Evolutionary conservation across 1,284 basidiomycete genomes (phyloP), one percentile per base, ranked within the genome.

Genomic region (Tylopilus sp.): DNA sequence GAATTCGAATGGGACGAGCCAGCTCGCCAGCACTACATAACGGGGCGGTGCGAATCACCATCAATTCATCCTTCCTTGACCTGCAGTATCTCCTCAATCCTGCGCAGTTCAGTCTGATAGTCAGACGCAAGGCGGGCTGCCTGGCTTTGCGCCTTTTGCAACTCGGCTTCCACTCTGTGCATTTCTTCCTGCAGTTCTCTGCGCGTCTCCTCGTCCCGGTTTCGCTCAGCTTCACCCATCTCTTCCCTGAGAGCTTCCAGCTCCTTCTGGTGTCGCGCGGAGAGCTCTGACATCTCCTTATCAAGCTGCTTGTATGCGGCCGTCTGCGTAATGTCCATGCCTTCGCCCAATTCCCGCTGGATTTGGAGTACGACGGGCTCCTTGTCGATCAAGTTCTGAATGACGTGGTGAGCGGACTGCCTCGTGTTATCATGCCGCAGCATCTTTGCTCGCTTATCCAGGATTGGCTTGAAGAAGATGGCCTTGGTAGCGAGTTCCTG

Each of bases 311-410:
- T 68, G 39, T 47, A 67, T 37, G 64, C 64, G 20, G 63, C 60
- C 0, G 73, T 75, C 55, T 74, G 61, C 28, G 64, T 64, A 38
- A 74, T 67, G 38, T 67, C 65, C 46, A 67, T 58, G 20, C 61
- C 60, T 20, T 67, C 63, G 17, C 70, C 73, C 10, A 76, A 52
- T 48, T 76, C 74, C 4, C 60, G 58, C 57, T 76, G 74, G 38
- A 76, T 76, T 28, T 64, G 67, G 18, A 76, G 64, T 0, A 67
- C 53, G 5, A 67, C 51, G 1, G 72, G 68, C 1, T 60, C 55
- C 39, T 67, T 69, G 35, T 57, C 53, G 33, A 71, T 50, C 11
- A 76, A 53, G 30, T 59, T 38, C 66, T 71, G 58, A 6, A 76
- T 50, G 43, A 77, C 67, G 0, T 39, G 56, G 42, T 67, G 62